A percentile compares a stretch with the other conserved stretches of the same genome.
phyloP scores from a whole-genome alignment of 2,329 filamentous ascomycete genomes.

The Monilinia aucupariae region DNA sequence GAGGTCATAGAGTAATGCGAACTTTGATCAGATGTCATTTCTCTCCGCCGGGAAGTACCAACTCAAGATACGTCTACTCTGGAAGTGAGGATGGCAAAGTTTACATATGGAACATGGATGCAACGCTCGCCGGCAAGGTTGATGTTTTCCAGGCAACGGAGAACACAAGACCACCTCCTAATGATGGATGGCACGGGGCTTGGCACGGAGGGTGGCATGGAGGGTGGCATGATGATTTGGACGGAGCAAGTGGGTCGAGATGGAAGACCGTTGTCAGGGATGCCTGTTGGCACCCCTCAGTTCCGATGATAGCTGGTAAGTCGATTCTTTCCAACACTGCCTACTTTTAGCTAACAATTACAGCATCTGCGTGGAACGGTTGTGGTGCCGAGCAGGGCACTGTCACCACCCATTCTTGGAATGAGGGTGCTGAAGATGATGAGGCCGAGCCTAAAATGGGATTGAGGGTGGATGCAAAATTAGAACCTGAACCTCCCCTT shows the following conservation, averaged over 20 bases:
- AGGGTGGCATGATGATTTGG: constrained; percentile 24
- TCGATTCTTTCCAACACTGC: not conserved
- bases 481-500: constrained; percentile 34
- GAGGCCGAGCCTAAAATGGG: constrained; percentile 49
- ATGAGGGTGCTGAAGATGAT: constrained; percentile 53
- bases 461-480: constrained; percentile 39
- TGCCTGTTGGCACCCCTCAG: constrained; percentile 66
- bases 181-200: constrained; percentile 22
- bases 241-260: constrained; percentile 21
- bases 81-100: constrained; percentile 87
- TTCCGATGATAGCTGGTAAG: constrained; percentile 52
- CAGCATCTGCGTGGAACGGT: constrained; percentile 65
- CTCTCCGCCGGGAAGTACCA: constrained; percentile 76
- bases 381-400: constrained; percentile 60
- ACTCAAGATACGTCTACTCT: constrained; percentile 88
- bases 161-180: constrained; percentile 49
- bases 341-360: constrained; percentile 17
- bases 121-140: constrained; percentile 70
- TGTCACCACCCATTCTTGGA: constrained; percentile 63
- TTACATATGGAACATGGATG: constrained; percentile 90
- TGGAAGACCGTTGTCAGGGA: constrained; percentile 68
- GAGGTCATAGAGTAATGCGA: constrained; percentile 80
- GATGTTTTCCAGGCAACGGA: constrained; percentile 69
- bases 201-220: constrained; percentile 19
- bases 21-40: constrained; percentile 96